Evolutionary conservation across 352 stramenopile genomes (phyloP), one percentile per base, ranked within the genome.

Genomic region (Aphanomyces cochlioides): DNA sequence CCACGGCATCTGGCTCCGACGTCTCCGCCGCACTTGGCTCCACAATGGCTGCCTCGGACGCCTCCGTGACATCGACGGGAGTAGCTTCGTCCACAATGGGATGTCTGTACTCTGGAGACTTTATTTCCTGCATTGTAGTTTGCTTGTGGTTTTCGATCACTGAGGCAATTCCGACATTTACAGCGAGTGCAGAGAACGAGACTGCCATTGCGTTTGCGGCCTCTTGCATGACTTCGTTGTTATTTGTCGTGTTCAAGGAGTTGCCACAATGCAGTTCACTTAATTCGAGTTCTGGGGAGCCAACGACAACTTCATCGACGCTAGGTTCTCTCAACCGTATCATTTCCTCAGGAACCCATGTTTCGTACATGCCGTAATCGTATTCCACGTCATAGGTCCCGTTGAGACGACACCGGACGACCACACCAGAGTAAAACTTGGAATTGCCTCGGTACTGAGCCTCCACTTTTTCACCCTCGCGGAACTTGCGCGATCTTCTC

Each of bases 321-420:
- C 0, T 7, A 66, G 56, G 0, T 47, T 77, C 47, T 88, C 81
- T 0, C 69, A 47, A 47, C 87, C 80, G 28, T 2, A 28, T 28
- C 28, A 28, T 28, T 28, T 28, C 28, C 28, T 28, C 28, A 28
- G 28, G 28, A 28, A 28, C 2, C 28, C 28, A 28, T 28, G 28
- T 28, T 28, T 28, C 28, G 28, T 28, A 28, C 28, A 0, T 28
- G n/a, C 79, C 80, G 45, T 90, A 79, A 4, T 91, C 82, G 59
- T 85, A 91, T 17, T 73, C 67, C 57, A 95, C 70, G 47, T 93
- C 84, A 69, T 82, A 92, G 10, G 84, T 91, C 3, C 80, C 83
- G 67, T 94, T 80, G 0, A 66, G 65, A 60, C 85, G 82, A 13
- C 80, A 71, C 5, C 84, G 68, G 0, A 64, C 36, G 4, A 96